These are phyloP conservation scores for Epichloe sibirici DNA, from an alignment of 2,329 filamentous ascomycete species.

Conservation along the genomic window DNA sequence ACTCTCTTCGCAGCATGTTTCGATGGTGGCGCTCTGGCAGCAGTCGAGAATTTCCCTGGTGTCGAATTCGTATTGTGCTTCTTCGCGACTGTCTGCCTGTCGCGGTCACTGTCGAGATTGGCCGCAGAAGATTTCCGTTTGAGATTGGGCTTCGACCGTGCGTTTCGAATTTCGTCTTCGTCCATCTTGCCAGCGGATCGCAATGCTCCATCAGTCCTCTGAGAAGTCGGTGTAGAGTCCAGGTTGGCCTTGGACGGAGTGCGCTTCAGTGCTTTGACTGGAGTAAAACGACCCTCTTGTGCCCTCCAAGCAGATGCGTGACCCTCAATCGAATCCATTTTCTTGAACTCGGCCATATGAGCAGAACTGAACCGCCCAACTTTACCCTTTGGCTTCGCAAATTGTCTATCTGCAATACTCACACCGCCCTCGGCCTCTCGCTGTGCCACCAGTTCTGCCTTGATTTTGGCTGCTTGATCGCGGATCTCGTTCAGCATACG, in stretches of 20 bases:
- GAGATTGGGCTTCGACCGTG: slow-evolving; percentile 21
- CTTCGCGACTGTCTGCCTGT: slow-evolving; percentile 10
- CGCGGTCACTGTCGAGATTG: slow-evolving; percentile 17
- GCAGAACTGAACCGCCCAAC: slow-evolving; percentile 69
- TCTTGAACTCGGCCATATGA: slow-evolving; percentile 83
- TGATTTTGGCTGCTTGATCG: slow-evolving; percentile 59
- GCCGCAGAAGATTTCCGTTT: slow-evolving; percentile 22
- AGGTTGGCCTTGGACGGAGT: slow-evolving; percentile 34
- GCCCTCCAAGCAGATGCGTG: slow-evolving; percentile 70
- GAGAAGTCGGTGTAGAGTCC: slow-evolving; percentile 22
- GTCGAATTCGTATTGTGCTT: slow-evolving; percentile 13
- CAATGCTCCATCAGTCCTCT: slow-evolving; percentile 33
- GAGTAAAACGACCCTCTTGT: slow-evolving; percentile 40
- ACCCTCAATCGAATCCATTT: slow-evolving; percentile 91
- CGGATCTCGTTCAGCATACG: slow-evolving; percentile 55
- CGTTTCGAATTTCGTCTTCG: slow-evolving; percentile 45
- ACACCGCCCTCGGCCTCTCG: slow-evolving; percentile 38
- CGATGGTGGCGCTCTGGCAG: slow-evolving; percentile 1
- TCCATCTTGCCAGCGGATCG: slow-evolving; percentile 46
- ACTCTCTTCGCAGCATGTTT: slow-evolving; percentile 51
- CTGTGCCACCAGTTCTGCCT: slow-evolving; percentile 52
- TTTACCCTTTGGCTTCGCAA: slow-evolving; percentile 70
- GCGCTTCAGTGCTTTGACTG: slow-evolving; percentile 28
- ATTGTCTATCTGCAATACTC: slow-evolving; percentile 46
- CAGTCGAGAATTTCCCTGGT: slow-evolving; percentile 8